These are phyloP conservation scores for Zhuliangozyma blackwelliae DNA, from an alignment of 1,139 yeast species.

Conservation along the genomic window DNA sequence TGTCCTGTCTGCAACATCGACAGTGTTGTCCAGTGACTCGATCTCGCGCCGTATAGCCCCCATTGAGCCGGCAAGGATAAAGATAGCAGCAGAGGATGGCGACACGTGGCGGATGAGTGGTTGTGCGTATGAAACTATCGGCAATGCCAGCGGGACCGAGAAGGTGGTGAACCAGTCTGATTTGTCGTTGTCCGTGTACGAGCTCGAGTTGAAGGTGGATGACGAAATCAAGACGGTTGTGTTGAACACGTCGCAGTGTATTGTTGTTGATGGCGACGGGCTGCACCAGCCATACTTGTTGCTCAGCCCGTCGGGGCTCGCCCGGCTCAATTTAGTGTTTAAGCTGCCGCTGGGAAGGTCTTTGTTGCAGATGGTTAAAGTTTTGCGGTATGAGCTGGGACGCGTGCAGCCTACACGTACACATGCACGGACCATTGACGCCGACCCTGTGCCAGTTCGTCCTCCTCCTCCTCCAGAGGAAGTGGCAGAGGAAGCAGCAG, in stretches of 20 bases:
- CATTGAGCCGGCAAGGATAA: constrained; percentile 22
- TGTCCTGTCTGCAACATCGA: too few species aligned
- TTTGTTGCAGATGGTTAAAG: constrained; percentile 18
- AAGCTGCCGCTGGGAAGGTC: constrained; percentile 11
- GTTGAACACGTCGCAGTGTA: constrained; percentile 40
- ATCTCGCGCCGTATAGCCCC: constrained; percentile 8
- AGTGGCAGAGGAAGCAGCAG: too few species aligned
- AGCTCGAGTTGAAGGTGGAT: constrained; percentile 15
- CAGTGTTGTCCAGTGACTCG: background rate
- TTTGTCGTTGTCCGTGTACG: constrained; percentile 18
- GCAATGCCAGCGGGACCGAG: constrained; percentile 5
- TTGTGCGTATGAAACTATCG: constrained; percentile 21
- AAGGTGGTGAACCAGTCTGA: constrained; percentile 23
- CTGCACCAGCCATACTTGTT: constrained; percentile 36
- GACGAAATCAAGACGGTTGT: constrained; percentile 14
- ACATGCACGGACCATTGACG: too few species aligned
- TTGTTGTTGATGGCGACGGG: constrained; percentile 31
- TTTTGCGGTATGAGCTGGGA: too few species aligned
- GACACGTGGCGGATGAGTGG: constrained; percentile 25
- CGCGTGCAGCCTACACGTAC: too few species aligned
- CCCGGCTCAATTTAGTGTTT: constrained; percentile 20
- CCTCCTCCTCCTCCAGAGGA: too few species aligned
- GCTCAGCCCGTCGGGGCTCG: constrained; percentile 32
- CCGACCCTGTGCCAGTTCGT: too few species aligned
- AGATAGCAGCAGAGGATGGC: constrained; percentile 15